These are phyloP conservation scores for Dentiscutata heterogama DNA, from an alignment of 371 early-diverging fungal genomes.

Conservation along the genomic window DNA sequence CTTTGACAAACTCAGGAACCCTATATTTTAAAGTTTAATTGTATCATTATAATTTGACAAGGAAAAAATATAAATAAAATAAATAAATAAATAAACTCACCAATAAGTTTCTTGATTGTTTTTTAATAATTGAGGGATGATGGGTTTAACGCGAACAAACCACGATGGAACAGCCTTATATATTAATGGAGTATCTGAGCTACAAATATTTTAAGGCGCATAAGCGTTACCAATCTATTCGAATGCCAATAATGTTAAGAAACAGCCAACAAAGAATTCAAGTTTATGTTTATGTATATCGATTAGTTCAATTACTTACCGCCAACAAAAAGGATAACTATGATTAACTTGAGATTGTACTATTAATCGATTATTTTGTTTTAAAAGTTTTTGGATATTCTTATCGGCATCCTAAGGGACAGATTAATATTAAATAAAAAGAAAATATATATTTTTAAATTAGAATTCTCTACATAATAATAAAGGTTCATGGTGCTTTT, in stretches of 20 bases:
- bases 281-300: background rate
- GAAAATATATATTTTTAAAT: background rate
- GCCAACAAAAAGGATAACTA: slow-evolving; percentile 98
- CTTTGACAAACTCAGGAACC: slow-evolving; percentile 98
- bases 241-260: slow-evolving; percentile 1
- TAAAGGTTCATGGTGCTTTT: background rate
- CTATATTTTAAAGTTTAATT: slow-evolving; percentile 38
- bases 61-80: background rate
- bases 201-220: slow-evolving; percentile 11
- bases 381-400: slow-evolving; percentile 92
- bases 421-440: background rate
- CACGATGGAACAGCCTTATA: slow-evolving; percentile 99
- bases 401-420: slow-evolving; percentile 90
- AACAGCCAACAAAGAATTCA: background rate
- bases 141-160: slow-evolving; percentile 96
- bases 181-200: slow-evolving; percentile 98
- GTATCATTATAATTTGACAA: background rate
- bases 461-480: background rate
- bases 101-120: slow-evolving; percentile 95
- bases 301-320: slow-evolving; percentile 53
- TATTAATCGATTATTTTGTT: slow-evolving; percentile 86
- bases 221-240: slow-evolving; percentile 16
- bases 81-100: slow-evolving; percentile 53
- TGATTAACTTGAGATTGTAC: slow-evolving; percentile 91
- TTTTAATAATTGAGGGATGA: slow-evolving; percentile 87